A percentile compares a stretch with the other conserved stretches of the same genome.
Evolutionary conservation across 768 basidiomycete genomes (phyloP).

Genomic region (Boletus fagicola): DNA sequence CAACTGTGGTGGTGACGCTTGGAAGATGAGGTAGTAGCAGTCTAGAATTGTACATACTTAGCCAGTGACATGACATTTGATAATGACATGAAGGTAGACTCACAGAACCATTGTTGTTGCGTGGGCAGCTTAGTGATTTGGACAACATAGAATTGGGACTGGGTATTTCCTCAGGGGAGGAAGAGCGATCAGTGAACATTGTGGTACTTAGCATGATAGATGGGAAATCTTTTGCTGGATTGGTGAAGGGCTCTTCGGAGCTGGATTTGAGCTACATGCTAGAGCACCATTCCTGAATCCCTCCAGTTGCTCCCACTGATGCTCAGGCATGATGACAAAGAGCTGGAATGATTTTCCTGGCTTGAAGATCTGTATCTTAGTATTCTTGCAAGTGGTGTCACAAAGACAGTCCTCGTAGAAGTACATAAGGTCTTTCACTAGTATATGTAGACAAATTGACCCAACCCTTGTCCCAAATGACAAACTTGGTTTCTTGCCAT

Average conservation of each 20-base stretch:
- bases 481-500: background rate
- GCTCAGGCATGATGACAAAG: background rate
- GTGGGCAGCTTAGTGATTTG: too few relatives aligned
- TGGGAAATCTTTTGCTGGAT: too few relatives aligned
- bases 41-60: background rate
- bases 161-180: background rate
- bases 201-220: too few relatives aligned
- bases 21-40: background rate
- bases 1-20: background rate
- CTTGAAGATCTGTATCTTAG: background rate
- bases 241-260: background rate
- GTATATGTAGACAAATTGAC: background rate
- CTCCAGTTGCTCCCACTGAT: background rate
- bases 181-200: background rate
- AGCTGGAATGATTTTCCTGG: background rate
- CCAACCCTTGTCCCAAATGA: background rate
- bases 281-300: background rate
- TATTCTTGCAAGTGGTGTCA: background rate
- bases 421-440: background rate
- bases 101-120: too few relatives aligned
- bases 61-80: background rate
- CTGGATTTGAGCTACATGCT: background rate
- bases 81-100: background rate
- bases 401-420: background rate
- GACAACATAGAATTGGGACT: too few relatives aligned